Percentiles rank a stretch among this genome's conserved stretches.
These are phyloP conservation scores for Fusarium metavorans DNA, from an alignment of 2,329 filamentous ascomycete species.

Conservation along the genomic window DNA sequence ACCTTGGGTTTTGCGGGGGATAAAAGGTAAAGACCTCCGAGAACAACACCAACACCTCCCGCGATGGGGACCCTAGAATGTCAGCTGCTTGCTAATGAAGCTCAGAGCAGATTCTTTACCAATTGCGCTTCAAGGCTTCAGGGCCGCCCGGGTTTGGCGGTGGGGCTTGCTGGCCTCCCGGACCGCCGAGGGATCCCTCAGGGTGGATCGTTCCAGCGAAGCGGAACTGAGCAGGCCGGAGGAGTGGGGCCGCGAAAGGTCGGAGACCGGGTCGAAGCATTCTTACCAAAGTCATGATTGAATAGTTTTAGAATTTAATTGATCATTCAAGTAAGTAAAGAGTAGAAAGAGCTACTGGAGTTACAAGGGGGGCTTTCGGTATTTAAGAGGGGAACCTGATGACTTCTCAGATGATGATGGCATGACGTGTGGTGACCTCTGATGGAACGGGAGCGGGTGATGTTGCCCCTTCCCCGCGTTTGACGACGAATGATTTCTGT, in stretches of 20 bases:
- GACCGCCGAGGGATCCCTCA: conserved; percentile 46
- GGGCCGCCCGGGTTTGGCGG: conserved; percentile 45
- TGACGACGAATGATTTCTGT: neutral
- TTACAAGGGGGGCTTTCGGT: neutral
- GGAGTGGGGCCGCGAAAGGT: conserved; percentile 39
- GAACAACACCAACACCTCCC: conserved; percentile 42
- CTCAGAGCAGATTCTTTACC: conserved; percentile 34
- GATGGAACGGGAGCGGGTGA: neutral
- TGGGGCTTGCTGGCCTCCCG: conserved; percentile 48
- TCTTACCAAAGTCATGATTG: conserved; percentile 29
- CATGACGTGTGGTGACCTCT: conserved; percentile 35
- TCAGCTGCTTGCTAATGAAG: neutral
- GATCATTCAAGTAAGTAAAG: neutral
- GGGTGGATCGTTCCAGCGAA: conserved; percentile 2
- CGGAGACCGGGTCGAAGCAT: conserved; percentile 32
- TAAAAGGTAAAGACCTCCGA: conserved; percentile 46
- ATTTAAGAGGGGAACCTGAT: conserved; percentile 19
- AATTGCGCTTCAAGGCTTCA: conserved; percentile 48
- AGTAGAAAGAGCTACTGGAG: neutral
- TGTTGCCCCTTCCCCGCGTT: conserved; percentile 19
- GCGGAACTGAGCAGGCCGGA: conserved; percentile 34
- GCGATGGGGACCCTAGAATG: conserved; percentile 44
- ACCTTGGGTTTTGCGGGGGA: conserved; percentile 32
- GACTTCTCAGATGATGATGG: conserved; percentile 34
- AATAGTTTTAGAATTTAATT: neutral